Conservation (phyloP, 768 basidiomycete species). For the Boletus fagicola region DNA sequence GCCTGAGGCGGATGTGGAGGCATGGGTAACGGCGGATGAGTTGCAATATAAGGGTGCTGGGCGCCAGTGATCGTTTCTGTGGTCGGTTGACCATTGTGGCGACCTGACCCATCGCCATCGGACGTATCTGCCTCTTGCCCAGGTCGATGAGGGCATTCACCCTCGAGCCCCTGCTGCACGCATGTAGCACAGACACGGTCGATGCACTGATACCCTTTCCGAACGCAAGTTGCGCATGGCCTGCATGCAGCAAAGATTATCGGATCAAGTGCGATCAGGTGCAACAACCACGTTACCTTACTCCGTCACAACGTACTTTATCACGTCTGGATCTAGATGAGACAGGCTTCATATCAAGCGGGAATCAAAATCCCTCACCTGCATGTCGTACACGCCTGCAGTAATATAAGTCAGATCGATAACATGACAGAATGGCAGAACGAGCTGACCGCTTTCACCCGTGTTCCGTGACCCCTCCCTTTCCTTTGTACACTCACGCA, state of each 20-base stretch:
- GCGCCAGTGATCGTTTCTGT: slow-evolving; percentile 1
- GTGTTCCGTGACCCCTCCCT: slow-evolving; percentile 55
- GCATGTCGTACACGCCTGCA: slow-evolving; percentile 59
- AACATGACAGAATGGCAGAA: slow-evolving; percentile 5
- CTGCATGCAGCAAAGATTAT: slow-evolving; percentile 29
- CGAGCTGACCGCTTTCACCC: slow-evolving; percentile 56
- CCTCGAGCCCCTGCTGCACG: slow-evolving; percentile 41
- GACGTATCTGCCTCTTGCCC: slow-evolving; percentile 24
- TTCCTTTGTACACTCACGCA: slow-evolving; percentile 52
- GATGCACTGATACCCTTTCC: slow-evolving; percentile 52
- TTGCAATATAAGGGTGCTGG: slow-evolving; percentile 16
- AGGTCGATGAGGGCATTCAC: slow-evolving; percentile 45
- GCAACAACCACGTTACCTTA: slow-evolving; percentile 39
- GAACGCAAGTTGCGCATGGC: slow-evolving; percentile 49
- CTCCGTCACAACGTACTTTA: slow-evolving; percentile 61
- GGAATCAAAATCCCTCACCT: slow-evolving; percentile 39
- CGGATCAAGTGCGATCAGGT: slow-evolving; percentile 1
- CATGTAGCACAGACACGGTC: slow-evolving; percentile 49
- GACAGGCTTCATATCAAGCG: slow-evolving; percentile 5
- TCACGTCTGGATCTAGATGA: slow-evolving; percentile 45
- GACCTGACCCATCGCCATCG: slow-evolving; percentile 23
- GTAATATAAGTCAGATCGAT: slow-evolving; percentile 11
- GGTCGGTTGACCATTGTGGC: not conserved
- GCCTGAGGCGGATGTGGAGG: slow-evolving; percentile 18
- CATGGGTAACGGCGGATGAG: slow-evolving; percentile 13